Evolutionary conservation across 441 rosid genomes (phyloP).

Genomic region (Populus trichocarpa): DNA sequence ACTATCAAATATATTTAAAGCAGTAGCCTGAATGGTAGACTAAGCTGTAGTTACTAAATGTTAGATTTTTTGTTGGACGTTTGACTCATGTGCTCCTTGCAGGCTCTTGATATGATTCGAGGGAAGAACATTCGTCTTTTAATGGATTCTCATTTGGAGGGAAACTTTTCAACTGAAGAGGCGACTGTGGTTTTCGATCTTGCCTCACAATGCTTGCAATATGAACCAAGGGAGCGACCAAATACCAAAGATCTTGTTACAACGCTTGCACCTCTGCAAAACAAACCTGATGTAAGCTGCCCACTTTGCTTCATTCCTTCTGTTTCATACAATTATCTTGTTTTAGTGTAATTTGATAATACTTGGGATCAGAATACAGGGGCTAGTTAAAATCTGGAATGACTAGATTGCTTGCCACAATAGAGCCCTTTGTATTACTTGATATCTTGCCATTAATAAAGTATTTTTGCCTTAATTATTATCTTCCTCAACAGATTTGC

Average conservation of each 20-base stretch:
- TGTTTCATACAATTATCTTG: not conserved
- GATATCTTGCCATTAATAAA: not conserved
- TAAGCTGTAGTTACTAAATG: not conserved
- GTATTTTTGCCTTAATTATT: not conserved
- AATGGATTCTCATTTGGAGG: conserved; percentile 97
- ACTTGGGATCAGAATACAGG: not conserved
- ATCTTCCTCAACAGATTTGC: not conserved
- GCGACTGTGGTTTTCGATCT: conserved; percentile 89
- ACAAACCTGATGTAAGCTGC: conserved; percentile 66
- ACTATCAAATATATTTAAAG: not conserved
- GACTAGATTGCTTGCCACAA: not conserved
- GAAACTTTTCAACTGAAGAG: conserved; percentile 85
- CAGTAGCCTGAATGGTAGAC: not conserved
- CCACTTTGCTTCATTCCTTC: conserved; percentile 4
- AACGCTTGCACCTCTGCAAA: conserved; percentile 76
- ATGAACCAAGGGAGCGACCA: conserved; percentile 93
- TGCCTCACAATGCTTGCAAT: conserved; percentile 85
- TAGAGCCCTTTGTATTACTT: not conserved
- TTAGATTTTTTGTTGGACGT: conserved; percentile 6
- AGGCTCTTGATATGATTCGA: conserved; percentile 97
- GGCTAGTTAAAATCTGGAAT: not conserved
- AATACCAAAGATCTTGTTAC: conserved; percentile 70
- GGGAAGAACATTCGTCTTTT: conserved; percentile 73
- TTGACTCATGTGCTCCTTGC: conserved; percentile 5
- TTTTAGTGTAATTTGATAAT: not conserved